These are phyloP conservation scores for Poa annua DNA, from an alignment of 176 grass and related monocot species.

Conservation along the genomic window DNA sequence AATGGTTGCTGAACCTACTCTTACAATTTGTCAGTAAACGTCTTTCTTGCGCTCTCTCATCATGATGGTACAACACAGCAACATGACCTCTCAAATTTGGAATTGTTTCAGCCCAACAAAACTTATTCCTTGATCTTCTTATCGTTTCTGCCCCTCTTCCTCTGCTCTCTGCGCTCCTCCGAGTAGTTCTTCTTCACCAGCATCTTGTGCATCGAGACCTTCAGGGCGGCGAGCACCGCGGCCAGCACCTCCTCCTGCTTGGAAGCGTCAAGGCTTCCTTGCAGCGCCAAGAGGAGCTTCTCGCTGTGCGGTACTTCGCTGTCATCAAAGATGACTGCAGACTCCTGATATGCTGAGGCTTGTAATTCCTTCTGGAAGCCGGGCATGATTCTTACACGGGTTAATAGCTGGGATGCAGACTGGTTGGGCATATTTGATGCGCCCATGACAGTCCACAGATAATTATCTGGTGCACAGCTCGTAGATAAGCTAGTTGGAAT, in stretches of 20 bases:
- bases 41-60: background rate
- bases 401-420: constrained; percentile 49
- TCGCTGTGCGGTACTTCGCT: constrained; percentile 60
- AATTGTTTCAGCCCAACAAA: background rate
- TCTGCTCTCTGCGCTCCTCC: constrained; percentile 77
- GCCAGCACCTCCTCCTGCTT: constrained; percentile 71
- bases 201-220: constrained; percentile 82
- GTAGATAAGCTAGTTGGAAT: constrained; percentile 80
- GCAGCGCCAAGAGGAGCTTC: constrained; percentile 73
- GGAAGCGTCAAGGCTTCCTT: constrained; percentile 66
- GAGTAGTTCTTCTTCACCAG: constrained; percentile 95
- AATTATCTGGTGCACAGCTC: constrained; percentile 38
- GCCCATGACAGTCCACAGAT: constrained; percentile 85
- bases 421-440: constrained; percentile 70
- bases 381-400: constrained; percentile 57
- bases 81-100: background rate
- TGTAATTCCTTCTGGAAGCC: constrained; percentile 33
- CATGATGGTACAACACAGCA: constrained; percentile 32
- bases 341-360: background rate
- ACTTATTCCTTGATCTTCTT: constrained; percentile 73
- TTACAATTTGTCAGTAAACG: background rate
- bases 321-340: constrained; percentile 60
- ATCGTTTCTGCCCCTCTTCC: constrained; percentile 84
- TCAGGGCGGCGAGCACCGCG: constrained; percentile 58
- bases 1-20: background rate